Percentiles rank a stretch among this genome's conserved stretches.
These are phyloP conservation scores for Candida insectorum DNA, from an alignment of 805 yeast genomes.

Conservation along the genomic window DNA sequence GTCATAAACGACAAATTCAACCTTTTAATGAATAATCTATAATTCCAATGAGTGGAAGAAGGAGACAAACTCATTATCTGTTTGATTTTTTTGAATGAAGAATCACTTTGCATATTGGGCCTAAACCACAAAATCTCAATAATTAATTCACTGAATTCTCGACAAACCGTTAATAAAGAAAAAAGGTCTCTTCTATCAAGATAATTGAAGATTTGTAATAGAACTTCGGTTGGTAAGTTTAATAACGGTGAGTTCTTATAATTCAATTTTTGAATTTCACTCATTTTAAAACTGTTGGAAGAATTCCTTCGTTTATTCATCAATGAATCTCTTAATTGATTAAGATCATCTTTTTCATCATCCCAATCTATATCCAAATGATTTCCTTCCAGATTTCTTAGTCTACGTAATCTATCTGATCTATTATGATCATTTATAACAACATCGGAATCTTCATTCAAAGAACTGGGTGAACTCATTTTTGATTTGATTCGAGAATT, in stretches of 20 bases:
- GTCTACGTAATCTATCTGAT: too few relatives aligned
- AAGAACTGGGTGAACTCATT: constrained; percentile 14
- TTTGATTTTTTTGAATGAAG: constrained; percentile 50
- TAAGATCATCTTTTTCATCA: constrained; percentile 23
- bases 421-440: background rate
- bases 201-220: constrained; percentile 63
- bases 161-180: constrained; percentile 68
- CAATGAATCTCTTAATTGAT: constrained; percentile 33
- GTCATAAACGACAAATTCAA: constrained; percentile 77
- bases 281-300: constrained; percentile 10
- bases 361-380: constrained; percentile 39
- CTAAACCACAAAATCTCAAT: constrained; percentile 86
- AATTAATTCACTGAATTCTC: constrained; percentile 72
- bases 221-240: constrained; percentile 55
- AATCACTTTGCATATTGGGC: constrained; percentile 60
- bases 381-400: constrained; percentile 7
- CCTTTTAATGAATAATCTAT: constrained; percentile 67
- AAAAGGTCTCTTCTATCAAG: constrained; percentile 61
- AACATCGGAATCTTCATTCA: too few relatives aligned
- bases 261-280: constrained; percentile 21
- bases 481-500: too few relatives aligned
- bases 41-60: constrained; percentile 57
- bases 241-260: constrained; percentile 37
- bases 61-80: constrained; percentile 51
- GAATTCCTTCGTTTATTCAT: constrained; percentile 24